phyloP scores from a whole-genome alignment of 1,284 basidiomycete species.

The Malassezia yamatoensis region DNA sequence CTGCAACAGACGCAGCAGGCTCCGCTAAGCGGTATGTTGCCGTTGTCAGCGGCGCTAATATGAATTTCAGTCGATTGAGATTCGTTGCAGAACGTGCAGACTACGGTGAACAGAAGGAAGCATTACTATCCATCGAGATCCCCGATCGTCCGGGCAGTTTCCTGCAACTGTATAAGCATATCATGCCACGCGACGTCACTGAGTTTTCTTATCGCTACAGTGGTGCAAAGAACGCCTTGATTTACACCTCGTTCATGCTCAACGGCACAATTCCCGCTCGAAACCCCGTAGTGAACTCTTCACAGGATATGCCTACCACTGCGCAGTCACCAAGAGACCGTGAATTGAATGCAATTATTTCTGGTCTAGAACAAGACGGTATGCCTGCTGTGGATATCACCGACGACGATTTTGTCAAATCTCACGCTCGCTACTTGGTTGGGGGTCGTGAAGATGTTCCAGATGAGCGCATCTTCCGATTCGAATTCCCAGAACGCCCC shows the following conservation, averaged over 20 bases:
- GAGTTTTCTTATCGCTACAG: constrained; percentile 87
- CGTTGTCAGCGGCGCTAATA: constrained; percentile 90
- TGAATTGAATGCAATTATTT: constrained; percentile 32
- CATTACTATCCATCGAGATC: constrained; percentile 79
- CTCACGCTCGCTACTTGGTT: constrained; percentile 85
- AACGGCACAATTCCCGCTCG: constrained; percentile 30
- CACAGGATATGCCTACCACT: constrained; percentile 4
- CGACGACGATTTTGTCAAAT: constrained; percentile 90
- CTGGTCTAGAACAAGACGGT: constrained; percentile 57
- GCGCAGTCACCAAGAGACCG: not conserved
- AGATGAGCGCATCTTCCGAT: constrained; percentile 82
- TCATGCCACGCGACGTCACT: constrained; percentile 84
- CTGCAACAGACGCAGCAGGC: constrained; percentile 67
- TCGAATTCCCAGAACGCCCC: constrained; percentile 94
- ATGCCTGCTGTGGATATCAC: constrained; percentile 81
- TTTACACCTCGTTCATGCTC: constrained; percentile 84
- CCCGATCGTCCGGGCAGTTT: constrained; percentile 89
- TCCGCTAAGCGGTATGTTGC: constrained; percentile 79
- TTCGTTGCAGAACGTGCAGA: constrained; percentile 97
- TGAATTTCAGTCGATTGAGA: constrained; percentile 92
- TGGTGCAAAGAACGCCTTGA: constrained; percentile 56
- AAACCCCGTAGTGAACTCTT: constrained; percentile 12
- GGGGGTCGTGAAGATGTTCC: constrained; percentile 58
- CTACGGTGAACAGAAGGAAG: constrained; percentile 88
- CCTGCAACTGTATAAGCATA: constrained; percentile 70